Percentiles rank a stretch among this genome's conserved stretches.
Conservation (phyloP, 495 filamentous ascomycete species). For the Terfezia claveryi region DNA sequence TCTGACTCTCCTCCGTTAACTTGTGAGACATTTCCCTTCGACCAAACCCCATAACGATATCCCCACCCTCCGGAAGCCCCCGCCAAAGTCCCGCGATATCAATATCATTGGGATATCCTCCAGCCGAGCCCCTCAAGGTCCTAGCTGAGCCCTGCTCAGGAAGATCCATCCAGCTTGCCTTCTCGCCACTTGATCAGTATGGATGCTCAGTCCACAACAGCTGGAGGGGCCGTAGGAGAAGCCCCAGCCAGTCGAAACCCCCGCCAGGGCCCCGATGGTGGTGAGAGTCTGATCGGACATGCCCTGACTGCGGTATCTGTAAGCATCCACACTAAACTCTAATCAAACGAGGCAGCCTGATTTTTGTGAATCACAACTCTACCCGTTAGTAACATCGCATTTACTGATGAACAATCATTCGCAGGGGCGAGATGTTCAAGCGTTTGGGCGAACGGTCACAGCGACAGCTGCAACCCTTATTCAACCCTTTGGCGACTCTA, state of each 20-base stretch:
- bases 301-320: neutral
- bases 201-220: no score
- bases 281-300: neutral
- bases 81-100: neutral
- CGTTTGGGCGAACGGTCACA: slow-evolving; percentile 84
- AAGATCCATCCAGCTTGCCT: no score
- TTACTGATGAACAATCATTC: neutral
- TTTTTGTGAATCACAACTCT: neutral
- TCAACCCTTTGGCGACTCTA: slow-evolving; percentile 26
- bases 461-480: slow-evolving; percentile 82
- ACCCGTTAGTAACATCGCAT: neutral
- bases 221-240: no score
- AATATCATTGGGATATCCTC: no score
- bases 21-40: no score
- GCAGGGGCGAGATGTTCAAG: slow-evolving; percentile 71
- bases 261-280: neutral
- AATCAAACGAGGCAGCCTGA: neutral
- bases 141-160: no score
- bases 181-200: no score
- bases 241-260: neutral
- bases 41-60: neutral
- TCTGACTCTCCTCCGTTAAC: no score
- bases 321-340: neutral
- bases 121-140: no score
- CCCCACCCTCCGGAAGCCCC: neutral